phyloP scores from a whole-genome alignment of 2,329 filamentous ascomycete genomes.

The Berkeleyomyces rouxiae region DNA sequence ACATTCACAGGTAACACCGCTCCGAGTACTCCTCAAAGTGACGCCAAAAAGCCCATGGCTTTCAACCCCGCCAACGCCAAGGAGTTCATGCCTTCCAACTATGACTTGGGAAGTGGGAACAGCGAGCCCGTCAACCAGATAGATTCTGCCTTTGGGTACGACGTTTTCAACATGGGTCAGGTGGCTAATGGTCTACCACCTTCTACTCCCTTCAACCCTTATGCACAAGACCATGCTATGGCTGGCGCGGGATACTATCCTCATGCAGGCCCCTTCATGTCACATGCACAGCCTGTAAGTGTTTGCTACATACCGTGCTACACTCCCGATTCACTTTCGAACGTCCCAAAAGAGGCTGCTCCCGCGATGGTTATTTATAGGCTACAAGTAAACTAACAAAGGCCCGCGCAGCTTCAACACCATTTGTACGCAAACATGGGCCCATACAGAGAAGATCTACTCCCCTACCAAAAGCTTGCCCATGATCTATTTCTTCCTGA shows the following conservation, averaged over 20 bases:
- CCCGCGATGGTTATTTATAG: background rate
- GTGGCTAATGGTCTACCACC: conserved; percentile 33
- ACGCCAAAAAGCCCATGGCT: conserved; percentile 18
- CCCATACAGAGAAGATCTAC: conserved; percentile 62
- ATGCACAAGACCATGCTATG: conserved; percentile 53
- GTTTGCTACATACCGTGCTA: background rate
- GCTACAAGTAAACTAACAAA: background rate
- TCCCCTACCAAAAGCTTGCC: conserved; percentile 69
- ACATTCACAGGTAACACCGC: conserved; percentile 12
- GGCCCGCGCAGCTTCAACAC: conserved; percentile 49
- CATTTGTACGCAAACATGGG: conserved; percentile 84
- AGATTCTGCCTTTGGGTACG: conserved; percentile 24
- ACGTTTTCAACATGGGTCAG: conserved; percentile 46
- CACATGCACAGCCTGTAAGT: conserved; percentile 43
- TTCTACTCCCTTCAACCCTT: conserved; percentile 50
- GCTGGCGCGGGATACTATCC: conserved; percentile 51
- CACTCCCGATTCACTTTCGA: background rate
- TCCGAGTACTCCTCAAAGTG: conserved; percentile 14
- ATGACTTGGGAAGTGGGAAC: conserved; percentile 5
- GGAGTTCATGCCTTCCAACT: conserved; percentile 37
- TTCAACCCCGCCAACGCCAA: conserved; percentile 42
- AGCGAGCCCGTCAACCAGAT: conserved; percentile 10
- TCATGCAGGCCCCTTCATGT: conserved; percentile 33
- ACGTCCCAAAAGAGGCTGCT: conserved; percentile 15
- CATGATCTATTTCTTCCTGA: conserved; percentile 90